Percentiles rank a stretch among this genome's conserved stretches.
These are phyloP conservation scores for Trebouxia gelatinosa DNA, from an alignment of 163 green algal species.

Conservation along the genomic window DNA sequence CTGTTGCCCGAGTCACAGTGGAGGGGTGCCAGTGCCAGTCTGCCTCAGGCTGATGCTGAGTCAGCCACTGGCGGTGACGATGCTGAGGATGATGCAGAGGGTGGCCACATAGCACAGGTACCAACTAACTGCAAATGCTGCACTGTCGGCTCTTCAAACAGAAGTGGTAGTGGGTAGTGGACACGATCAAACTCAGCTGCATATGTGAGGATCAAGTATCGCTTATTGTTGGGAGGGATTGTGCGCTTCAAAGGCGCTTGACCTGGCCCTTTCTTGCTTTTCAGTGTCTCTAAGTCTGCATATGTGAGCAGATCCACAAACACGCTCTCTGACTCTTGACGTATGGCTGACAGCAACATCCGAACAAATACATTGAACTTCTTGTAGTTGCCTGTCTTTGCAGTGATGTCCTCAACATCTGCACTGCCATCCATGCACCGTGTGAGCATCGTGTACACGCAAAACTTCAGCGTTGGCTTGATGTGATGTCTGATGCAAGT, in stretches of 20 bases:
- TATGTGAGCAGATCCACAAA: conserved; percentile 86
- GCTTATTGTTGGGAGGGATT: conserved; percentile 67
- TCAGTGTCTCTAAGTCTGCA: conserved; percentile 78
- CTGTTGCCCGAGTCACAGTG: conserved; percentile 72
- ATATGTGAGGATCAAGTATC: conserved; percentile 95
- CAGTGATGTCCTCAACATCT: conserved; percentile 91
- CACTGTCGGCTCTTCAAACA: conserved; percentile 68
- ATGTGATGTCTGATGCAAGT: not conserved
- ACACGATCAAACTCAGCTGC: conserved; percentile 85
- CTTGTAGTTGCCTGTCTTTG: conserved; percentile 90
- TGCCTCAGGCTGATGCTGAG: conserved; percentile 1
- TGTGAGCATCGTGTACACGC: not conserved
- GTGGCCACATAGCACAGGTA: conserved; percentile 33
- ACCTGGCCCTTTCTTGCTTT: conserved; percentile 1
- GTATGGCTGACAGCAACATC: conserved; percentile 81
- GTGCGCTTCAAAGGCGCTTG: not conserved
- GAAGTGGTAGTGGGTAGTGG: conserved; percentile 85
- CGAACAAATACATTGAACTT: conserved; percentile 81
- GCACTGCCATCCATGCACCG: conserved; percentile 23
- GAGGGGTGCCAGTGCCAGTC: conserved; percentile 1
- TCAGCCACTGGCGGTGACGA: conserved; percentile 11
- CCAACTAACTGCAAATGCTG: conserved; percentile 40
- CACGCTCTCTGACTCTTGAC: conserved; percentile 70
- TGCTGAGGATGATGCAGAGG: conserved; percentile 21
- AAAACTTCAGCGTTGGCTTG: not conserved